Conservation (phyloP, 371 early-diverging fungal genomes). For the Syncephalastrum contaminatum region DNA sequence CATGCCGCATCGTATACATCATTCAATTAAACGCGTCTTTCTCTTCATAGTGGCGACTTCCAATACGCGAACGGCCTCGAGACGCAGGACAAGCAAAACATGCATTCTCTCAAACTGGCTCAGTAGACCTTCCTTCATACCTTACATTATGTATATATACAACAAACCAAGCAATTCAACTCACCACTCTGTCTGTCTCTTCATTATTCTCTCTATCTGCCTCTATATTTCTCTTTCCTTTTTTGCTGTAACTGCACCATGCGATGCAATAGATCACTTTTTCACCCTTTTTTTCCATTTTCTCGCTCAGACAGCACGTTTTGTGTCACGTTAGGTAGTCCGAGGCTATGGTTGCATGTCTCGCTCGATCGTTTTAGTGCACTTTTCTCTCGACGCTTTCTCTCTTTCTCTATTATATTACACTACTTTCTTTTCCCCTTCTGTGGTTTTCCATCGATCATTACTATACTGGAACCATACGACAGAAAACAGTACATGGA, state of each 20-base stretch:
- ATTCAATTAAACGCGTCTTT: neutral
- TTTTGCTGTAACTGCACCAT: neutral
- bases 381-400: too few relatives aligned
- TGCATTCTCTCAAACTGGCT: constrained; percentile 42
- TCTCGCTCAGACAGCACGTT: neutral
- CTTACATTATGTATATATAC: constrained; percentile 2
- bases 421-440: too few relatives aligned
- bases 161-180: neutral
- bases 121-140: constrained; percentile 8
- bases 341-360: too few relatives aligned
- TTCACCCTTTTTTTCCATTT: constrained; percentile 1
- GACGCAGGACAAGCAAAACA: constrained; percentile 29
- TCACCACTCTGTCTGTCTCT: neutral
- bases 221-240: neutral
- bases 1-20: neutral
- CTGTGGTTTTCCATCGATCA: too few relatives aligned
- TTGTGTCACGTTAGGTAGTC: too few relatives aligned
- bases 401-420: too few relatives aligned
- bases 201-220: neutral
- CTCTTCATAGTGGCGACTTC: constrained; percentile 47
- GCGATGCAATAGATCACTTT: neutral
- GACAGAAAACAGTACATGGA: too few relatives aligned
- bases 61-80: constrained; percentile 67
- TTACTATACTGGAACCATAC: too few relatives aligned
- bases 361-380: too few relatives aligned